Conservation (phyloP, 257 asterid species). For the Scutellaria barbata region DNA sequence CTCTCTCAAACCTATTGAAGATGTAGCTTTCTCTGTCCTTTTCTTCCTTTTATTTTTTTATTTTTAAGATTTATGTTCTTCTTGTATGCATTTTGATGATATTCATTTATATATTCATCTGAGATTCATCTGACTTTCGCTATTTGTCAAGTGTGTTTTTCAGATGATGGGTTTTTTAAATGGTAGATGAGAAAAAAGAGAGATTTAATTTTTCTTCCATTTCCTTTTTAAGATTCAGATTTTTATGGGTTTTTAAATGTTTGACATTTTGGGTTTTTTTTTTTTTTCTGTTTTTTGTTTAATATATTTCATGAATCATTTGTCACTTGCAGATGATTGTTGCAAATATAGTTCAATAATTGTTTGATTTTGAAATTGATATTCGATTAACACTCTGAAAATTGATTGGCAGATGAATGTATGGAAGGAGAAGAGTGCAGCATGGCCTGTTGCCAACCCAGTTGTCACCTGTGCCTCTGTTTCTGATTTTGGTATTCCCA, state of each 20-base stretch:
- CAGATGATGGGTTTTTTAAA: slow-evolving; percentile 8
- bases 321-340: slow-evolving; percentile 3
- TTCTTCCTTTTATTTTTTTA: not conserved
- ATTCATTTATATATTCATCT: not conserved
- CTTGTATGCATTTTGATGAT: slow-evolving; percentile 1
- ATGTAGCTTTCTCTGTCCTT: slow-evolving; percentile 47
- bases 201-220: slow-evolving; percentile 4
- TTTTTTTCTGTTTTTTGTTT: slow-evolving; percentile 9
- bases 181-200: slow-evolving; percentile 15
- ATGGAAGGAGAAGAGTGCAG: slow-evolving; percentile 71
- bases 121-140: not conserved
- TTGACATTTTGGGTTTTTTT: slow-evolving; percentile 4
- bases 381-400: slow-evolving; percentile 25
- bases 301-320: not conserved
- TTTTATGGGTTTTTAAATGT: not conserved
- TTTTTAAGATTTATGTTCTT: not conserved
- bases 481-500: slow-evolving; percentile 85
- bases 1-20: slow-evolving; percentile 89
- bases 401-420: slow-evolving; percentile 63
- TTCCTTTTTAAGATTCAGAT: not conserved
- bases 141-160: not conserved
- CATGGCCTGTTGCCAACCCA: slow-evolving; percentile 98
- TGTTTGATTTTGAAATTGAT: slow-evolving; percentile 9
- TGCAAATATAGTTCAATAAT: slow-evolving; percentile 7
- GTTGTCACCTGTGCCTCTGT: slow-evolving; percentile 88